Evolutionary conservation across 306 rosid genomes (phyloP), one percentile per base, ranked within the genome.

Genomic region (Lagenaria siceraria): DNA sequence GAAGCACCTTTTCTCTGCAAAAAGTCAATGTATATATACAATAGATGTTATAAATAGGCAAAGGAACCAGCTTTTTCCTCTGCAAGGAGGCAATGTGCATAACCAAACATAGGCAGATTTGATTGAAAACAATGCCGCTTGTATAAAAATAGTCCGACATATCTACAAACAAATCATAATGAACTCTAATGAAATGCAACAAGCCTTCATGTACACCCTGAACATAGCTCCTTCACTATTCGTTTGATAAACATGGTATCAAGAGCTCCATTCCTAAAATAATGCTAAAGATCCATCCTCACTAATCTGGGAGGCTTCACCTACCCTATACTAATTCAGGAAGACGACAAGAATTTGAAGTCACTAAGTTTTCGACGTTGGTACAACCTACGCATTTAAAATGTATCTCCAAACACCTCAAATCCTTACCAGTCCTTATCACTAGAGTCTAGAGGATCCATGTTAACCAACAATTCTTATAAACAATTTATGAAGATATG

Each of bases 1-100:
- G 91, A 61, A 2, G 74, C 81, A 33, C 82, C 73, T 85, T 95
- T 95, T 81, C 96, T 90, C 97, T 95, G 92, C 55, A 81, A 7
- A 75, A 63, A 85, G 61, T 24, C 43, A 43, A 22, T 42, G 10
- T 18, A 76, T 15, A 36, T 1, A 24, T 5, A 0, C 13, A 49
- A 49, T 15, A 42, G 27, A 65, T 64, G 9, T 68, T 68, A 42
- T 40, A 36, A n/a, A 18, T 65, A 65, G 51, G 10, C 21, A 38
- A 18, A 18, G 4, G 29, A 29, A 14, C 18, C 1, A 60, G n/a
- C 17, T 11, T 58, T 12, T 59, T 21, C 31, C 35, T 29, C 8
- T 5, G 19, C 19, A 13, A 27, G 38, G 4, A 27, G 8, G 4
- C 11, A 61, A 61, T 42, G 55, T n/a, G n/a, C n/a, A n/a, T n/a